These are phyloP conservation scores for Dothideomycetes sp. DNA, from an alignment of 2,329 filamentous ascomycete species.

Conservation along the genomic window DNA sequence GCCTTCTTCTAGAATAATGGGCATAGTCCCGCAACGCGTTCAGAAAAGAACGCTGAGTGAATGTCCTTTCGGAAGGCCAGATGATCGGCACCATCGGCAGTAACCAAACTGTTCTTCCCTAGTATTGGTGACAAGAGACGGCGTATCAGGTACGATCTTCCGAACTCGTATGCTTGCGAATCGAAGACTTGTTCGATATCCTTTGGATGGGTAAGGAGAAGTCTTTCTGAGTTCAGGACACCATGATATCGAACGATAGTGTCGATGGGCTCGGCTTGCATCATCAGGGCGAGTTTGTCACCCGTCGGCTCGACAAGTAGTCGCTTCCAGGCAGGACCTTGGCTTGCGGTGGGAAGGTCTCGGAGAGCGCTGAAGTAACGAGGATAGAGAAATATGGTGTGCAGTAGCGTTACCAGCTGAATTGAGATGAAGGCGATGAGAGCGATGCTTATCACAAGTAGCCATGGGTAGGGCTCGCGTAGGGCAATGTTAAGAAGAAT, in stretches of 20 bases:
- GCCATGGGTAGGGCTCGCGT: constrained; percentile 1
- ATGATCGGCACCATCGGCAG: constrained; percentile 3
- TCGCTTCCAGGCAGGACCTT: constrained; percentile 1
- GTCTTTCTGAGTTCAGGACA: constrained; percentile 5
- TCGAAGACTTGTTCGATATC: constrained; percentile 9
- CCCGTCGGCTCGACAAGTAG: constrained; percentile 1
- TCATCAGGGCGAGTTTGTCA: neutral
- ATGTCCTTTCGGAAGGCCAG: neutral
- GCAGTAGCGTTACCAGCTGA: neutral
- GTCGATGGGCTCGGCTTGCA: neutral
- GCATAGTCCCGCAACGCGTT: neutral
- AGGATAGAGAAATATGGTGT: neutral
- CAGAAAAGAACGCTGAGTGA: neutral
- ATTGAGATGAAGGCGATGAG: neutral
- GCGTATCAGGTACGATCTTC: constrained; percentile 7
- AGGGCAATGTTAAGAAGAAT: constrained; percentile 2
- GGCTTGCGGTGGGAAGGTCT: neutral
- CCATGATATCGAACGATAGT: constrained; percentile 4
- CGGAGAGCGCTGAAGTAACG: neutral
- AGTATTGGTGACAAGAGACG: constrained; percentile 4
- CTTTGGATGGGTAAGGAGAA: constrained; percentile 6
- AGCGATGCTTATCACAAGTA: neutral
- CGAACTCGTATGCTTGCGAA: constrained; percentile 6
- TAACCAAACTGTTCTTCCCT: constrained; percentile 4
- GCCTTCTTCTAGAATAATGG: constrained; percentile 6